These are phyloP conservation scores for Leccinum ochraceum DNA, from an alignment of 768 basidiomycete genomes.

Conservation along the genomic window DNA sequence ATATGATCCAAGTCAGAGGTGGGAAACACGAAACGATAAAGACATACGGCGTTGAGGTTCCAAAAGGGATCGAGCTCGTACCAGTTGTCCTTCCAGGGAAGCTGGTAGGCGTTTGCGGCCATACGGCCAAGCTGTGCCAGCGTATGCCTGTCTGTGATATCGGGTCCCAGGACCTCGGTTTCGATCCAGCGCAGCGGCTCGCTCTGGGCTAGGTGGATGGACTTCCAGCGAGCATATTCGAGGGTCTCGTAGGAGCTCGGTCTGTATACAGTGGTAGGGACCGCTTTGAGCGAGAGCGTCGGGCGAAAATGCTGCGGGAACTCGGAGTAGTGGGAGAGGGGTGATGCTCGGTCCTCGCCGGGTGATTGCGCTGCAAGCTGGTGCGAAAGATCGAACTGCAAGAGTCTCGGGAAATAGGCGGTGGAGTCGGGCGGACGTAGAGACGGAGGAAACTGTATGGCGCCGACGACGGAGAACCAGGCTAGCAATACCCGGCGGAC, in stretches of 20 bases:
- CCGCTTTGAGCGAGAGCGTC: constrained; percentile 40
- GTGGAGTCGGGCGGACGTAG: background rate
- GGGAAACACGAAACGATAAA: constrained; percentile 1
- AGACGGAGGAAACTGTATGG: background rate
- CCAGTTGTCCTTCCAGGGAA: constrained; percentile 73
- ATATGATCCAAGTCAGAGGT: background rate
- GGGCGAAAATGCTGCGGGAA: constrained; percentile 10
- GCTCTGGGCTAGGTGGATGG: constrained; percentile 48
- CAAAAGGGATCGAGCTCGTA: constrained; percentile 75
- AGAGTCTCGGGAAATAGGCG: constrained; percentile 1
- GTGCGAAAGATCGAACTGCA: constrained; percentile 29
- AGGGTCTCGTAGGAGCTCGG: constrained; percentile 54
- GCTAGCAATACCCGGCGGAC: background rate
- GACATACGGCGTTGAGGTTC: constrained; percentile 53
- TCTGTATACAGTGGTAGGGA: constrained; percentile 54
- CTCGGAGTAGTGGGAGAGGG: constrained; percentile 7
- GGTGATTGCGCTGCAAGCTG: constrained; percentile 5
- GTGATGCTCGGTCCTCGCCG: constrained; percentile 3
- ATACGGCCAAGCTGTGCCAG: constrained; percentile 82
- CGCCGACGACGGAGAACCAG: constrained; percentile 4
- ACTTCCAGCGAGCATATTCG: constrained; percentile 54
- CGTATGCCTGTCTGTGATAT: constrained; percentile 78
- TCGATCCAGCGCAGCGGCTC: constrained; percentile 68
- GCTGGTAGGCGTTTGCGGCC: constrained; percentile 86
- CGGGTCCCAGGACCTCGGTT: constrained; percentile 67